Evolutionary conservation across 305 asterid species (phyloP).

Genomic region (Rubia balearica): DNA sequence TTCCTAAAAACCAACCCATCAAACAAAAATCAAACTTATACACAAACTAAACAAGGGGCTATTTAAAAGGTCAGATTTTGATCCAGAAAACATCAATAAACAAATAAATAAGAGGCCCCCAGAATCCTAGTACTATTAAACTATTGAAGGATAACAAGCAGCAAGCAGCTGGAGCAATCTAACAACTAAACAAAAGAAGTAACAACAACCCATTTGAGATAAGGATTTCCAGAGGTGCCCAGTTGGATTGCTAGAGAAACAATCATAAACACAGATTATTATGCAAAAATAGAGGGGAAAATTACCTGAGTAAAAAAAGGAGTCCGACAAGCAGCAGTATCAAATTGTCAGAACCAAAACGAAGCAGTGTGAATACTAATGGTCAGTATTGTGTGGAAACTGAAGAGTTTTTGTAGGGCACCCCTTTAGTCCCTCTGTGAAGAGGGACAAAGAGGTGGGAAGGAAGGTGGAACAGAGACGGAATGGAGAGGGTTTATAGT

Average conservation of each 20-base stretch:
- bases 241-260: background rate
- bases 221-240: conserved; percentile 6
- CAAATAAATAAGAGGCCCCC: too few species aligned
- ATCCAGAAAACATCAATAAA: background rate
- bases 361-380: too few species aligned
- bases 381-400: background rate
- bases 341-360: background rate
- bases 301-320: conserved; percentile 10
- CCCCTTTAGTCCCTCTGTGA: conserved; percentile 9
- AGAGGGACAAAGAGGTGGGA: conserved; percentile 12
- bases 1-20: conserved; percentile 33
- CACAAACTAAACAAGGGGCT: background rate
- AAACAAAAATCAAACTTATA: conserved; percentile 9
- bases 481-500: background rate
- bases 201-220: conserved; percentile 6
- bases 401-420: background rate
- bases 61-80: background rate
- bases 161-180: conserved; percentile 7
- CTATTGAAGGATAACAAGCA: too few species aligned
- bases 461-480: background rate
- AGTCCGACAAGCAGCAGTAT: conserved; percentile 5
- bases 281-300: background rate
- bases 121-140: too few species aligned
- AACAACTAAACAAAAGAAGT: background rate
- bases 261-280: background rate